These are phyloP conservation scores for Alternaria brassicae DNA, from an alignment of 2,329 filamentous ascomycete species.

Conservation along the genomic window DNA sequence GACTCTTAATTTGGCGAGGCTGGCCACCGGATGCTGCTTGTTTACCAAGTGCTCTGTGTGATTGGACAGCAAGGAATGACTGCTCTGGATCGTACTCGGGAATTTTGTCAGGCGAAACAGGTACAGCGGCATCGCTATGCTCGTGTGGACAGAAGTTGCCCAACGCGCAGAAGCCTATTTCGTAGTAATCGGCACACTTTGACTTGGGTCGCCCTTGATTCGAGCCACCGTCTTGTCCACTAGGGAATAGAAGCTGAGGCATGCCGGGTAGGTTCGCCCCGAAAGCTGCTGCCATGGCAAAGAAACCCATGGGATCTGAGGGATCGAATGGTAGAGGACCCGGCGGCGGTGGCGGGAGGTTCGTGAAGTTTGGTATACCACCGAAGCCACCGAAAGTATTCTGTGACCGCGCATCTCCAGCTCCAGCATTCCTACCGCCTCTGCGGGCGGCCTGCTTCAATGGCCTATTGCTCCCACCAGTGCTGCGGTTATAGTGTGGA, in stretches of 20 bases:
- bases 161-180: slow-evolving; percentile 73
- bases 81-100: slow-evolving; percentile 67
- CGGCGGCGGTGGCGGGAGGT: slow-evolving; percentile 51
- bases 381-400: slow-evolving; percentile 13
- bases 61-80: slow-evolving; percentile 49
- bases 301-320: slow-evolving; percentile 66
- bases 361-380: slow-evolving; percentile 24
- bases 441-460: slow-evolving; percentile 67
- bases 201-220: slow-evolving; percentile 42
- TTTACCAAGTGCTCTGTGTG: slow-evolving; percentile 6
- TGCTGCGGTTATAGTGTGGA: slow-evolving; percentile 44
- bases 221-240: slow-evolving; percentile 43
- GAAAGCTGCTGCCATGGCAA: slow-evolving; percentile 65
- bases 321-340: slow-evolving; percentile 64
- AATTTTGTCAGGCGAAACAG: slow-evolving; percentile 19
- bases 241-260: slow-evolving; percentile 37
- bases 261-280: slow-evolving; percentile 53
- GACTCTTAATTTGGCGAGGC: slow-evolving; percentile 26
- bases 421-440: slow-evolving; percentile 23
- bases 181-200: slow-evolving; percentile 74
- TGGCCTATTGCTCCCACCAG: slow-evolving; percentile 49
- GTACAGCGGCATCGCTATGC: slow-evolving; percentile 60
- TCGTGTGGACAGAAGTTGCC: slow-evolving; percentile 73
- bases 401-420: slow-evolving; percentile 14
- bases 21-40: slow-evolving; percentile 28